phyloP scores from a whole-genome alignment of 495 filamentous ascomycete genomes.

The Cairneyella variabilis region DNA sequence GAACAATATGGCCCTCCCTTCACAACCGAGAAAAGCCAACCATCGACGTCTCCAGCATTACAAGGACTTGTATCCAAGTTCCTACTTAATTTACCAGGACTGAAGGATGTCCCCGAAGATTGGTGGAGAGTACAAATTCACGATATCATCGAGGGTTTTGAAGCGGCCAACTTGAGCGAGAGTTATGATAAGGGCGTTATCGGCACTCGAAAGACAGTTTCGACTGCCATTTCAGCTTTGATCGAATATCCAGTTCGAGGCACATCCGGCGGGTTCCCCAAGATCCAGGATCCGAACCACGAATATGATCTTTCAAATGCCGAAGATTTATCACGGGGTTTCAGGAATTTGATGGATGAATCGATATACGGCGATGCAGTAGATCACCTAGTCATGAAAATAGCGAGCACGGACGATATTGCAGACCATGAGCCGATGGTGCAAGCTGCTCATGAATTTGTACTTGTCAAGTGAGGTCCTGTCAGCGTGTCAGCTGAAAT shows the following conservation, averaged over 20 bases:
- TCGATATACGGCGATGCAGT: constrained; percentile 55
- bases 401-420: constrained; percentile 47
- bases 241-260: constrained; percentile 58
- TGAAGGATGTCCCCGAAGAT: constrained; percentile 48
- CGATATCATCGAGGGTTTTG: constrained; percentile 46
- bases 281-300: constrained; percentile 24
- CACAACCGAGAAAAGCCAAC: constrained; percentile 22
- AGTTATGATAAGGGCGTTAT: constrained; percentile 66
- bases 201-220: constrained; percentile 60
- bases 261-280: constrained; percentile 46
- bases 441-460: constrained; percentile 53
- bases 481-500: neutral
- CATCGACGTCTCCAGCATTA: constrained; percentile 50
- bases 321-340: constrained; percentile 49
- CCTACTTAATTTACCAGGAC: constrained; percentile 51
- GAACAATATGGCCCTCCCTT: constrained; percentile 58
- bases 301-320: constrained; percentile 51
- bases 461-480: constrained; percentile 44
- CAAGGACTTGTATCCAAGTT: constrained; percentile 55
- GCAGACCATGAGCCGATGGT: constrained; percentile 53
- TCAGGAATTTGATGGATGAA: constrained; percentile 53
- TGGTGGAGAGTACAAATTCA: constrained; percentile 54
- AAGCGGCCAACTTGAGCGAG: constrained; percentile 56
- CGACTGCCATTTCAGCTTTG: constrained; percentile 57
- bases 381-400: constrained; percentile 52